Conservation (phyloP, 352 stramenopile genomes). For the Globisporangium spinosum region DNA sequence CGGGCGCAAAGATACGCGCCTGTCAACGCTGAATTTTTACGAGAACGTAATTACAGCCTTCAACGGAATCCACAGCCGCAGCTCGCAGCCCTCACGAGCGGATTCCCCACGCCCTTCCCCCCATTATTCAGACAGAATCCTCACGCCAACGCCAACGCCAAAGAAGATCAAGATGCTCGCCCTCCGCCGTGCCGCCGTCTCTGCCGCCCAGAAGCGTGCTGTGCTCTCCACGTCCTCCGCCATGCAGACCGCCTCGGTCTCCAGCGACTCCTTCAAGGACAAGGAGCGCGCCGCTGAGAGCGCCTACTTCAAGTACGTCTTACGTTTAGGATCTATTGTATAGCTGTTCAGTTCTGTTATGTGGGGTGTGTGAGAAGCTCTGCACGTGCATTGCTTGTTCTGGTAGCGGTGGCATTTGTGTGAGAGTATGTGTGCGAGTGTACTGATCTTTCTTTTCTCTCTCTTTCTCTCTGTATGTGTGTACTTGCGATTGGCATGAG, state of each 20-base stretch:
- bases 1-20: background rate
- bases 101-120: background rate
- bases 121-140: background rate
- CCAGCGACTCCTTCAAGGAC: slow-evolving; percentile 40
- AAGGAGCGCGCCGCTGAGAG: slow-evolving; percentile 78
- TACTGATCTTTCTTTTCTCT: background rate
- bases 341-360: background rate
- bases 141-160: slow-evolving; percentile 1
- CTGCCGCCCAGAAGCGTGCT: slow-evolving; percentile 40
- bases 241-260: slow-evolving; percentile 43
- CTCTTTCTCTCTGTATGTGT: background rate
- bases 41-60: slow-evolving; percentile 11
- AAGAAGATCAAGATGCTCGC: slow-evolving; percentile 53
- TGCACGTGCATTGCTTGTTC: background rate
- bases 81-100: background rate
- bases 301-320: slow-evolving; percentile 83
- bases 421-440: background rate
- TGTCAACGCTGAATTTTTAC: slow-evolving; percentile 6
- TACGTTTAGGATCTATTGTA: background rate
- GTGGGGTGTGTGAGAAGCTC: no score
- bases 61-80: background rate
- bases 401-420: background rate
- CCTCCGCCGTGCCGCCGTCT: slow-evolving; percentile 46
- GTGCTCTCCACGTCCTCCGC: slow-evolving; percentile 31
- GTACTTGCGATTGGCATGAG: background rate